Base-by-base conservation (phyloP, 2,329 filamentous ascomycete genomes). In the Sporothrix dimorphospora region DNA sequence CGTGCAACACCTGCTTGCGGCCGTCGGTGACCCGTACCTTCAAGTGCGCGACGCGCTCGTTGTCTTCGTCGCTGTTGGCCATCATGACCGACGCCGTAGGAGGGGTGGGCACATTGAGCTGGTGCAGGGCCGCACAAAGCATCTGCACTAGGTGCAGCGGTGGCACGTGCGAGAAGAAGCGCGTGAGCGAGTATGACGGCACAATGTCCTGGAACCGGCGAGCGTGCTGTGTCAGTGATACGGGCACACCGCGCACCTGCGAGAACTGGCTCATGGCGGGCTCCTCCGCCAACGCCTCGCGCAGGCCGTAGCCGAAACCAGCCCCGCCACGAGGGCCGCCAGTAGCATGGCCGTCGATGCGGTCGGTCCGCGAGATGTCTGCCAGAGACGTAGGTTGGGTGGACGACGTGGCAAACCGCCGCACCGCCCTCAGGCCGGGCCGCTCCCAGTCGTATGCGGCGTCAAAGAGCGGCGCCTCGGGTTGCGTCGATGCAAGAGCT, bases 151-250 rank as follows among this genome's bases (percentile, higher is more conserved):
- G 88, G 72, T 95, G 87, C 16, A 88, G 83, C 6, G 93, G 85
- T 1, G 93, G 88, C 78, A 95, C 90, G 67, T 91, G 88, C 0
- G 94, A 98, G 82, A 96, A 94, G 86, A 99, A 99, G 72, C 94
- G 92, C 7, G 95, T 95, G 74, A 99, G 88, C 0, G 92, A 90
- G 79, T 97, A 92, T 8, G 92, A 86, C 0, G 96, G 97, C 57
- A 98, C 89, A 77, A 99, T 97, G 80, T 99, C 96, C 75, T 89
- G 89, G 85, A 98, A 99, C 59, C 88, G 89, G 40, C 92, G 92
- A 3, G 96, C 96, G 74, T 92, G 91, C 81, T 99, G 96, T 0
- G 96, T 99, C 53, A 97, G 87, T 59, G 90, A 93, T 74, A 97
- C 83, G 0, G 94, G 93, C 0, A 97, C 90, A 6, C 90, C 88